Conservation (phyloP, 1,284 basidiomycete genomes). For the Tausonia pullulans region DNA sequence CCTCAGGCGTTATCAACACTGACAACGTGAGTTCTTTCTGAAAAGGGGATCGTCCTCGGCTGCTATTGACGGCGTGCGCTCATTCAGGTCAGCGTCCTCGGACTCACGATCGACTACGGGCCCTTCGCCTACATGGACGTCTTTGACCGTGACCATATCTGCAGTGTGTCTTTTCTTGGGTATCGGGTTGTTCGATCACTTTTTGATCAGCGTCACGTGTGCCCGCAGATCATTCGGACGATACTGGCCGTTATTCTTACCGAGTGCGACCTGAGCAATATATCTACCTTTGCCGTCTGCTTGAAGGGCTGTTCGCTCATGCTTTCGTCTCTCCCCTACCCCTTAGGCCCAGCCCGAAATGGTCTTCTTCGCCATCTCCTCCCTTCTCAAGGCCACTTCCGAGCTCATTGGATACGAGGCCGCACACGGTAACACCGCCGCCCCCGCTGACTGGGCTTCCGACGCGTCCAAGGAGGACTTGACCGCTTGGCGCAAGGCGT, state of each 20-base stretch:
- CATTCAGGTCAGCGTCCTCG: constrained; percentile 56
- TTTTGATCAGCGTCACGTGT: background rate
- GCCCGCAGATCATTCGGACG: constrained; percentile 62
- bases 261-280: no score
- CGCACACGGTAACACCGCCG: constrained; percentile 43
- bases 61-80: background rate
- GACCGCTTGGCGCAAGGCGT: constrained; percentile 50
- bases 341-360: constrained; percentile 44
- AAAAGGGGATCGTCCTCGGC: background rate
- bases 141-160: constrained; percentile 72
- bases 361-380: constrained; percentile 58
- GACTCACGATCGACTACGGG: constrained; percentile 88
- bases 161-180: constrained; percentile 41
- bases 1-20: constrained; percentile 85
- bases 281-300: no score
- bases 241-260: constrained; percentile 57
- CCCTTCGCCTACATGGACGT: constrained; percentile 88
- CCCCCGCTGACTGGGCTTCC: constrained; percentile 52
- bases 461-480: constrained; percentile 45
- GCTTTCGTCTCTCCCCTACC: constrained; percentile 44
- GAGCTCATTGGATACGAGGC: constrained; percentile 72
- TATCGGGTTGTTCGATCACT: background rate
- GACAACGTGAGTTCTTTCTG: constrained; percentile 47
- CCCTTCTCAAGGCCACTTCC: constrained; percentile 59
- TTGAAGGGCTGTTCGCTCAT: no score